Evolutionary conservation across 73 alveolate species (phyloP).

Genomic region (Paramecium sonneborni): DNA sequence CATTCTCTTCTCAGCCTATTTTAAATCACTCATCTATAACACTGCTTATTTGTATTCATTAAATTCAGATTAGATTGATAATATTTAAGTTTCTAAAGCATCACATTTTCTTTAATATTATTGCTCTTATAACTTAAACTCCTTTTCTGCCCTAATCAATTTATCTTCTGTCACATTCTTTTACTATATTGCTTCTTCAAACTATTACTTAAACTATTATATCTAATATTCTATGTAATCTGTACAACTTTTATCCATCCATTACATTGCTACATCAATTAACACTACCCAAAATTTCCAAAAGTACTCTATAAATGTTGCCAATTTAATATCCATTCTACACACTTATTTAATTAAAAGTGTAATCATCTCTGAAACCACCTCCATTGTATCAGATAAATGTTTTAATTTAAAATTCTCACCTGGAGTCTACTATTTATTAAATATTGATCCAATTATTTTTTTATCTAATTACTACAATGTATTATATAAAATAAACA

Average conservation of each 20-base stretch:
- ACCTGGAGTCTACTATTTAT: background rate
- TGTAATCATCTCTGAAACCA: background rate
- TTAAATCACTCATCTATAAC: constrained; percentile 40
- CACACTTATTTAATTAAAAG: background rate
- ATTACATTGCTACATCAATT: constrained; percentile 45
- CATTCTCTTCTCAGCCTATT: constrained; percentile 44
- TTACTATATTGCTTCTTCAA: background rate
- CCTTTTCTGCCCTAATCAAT: background rate
- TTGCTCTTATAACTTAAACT: background rate
- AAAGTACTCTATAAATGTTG: background rate
- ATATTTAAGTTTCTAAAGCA: background rate
- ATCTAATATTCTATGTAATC: constrained; percentile 23
- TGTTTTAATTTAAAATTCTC: background rate
- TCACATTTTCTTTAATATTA: constrained; percentile 16
- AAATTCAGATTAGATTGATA: background rate
- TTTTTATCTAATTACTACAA: background rate
- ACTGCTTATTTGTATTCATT: constrained; percentile 36
- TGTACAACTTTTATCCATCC: constrained; percentile 41
- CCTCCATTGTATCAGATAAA: background rate
- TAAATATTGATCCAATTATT: background rate
- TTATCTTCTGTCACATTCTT: background rate
- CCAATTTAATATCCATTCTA: background rate
- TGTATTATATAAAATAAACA: background rate
- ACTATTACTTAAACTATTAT: background rate
- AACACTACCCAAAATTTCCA: constrained; percentile 51